Conservation (phyloP, 305 asterid species). For the Caryopteris hybrid region DNA sequence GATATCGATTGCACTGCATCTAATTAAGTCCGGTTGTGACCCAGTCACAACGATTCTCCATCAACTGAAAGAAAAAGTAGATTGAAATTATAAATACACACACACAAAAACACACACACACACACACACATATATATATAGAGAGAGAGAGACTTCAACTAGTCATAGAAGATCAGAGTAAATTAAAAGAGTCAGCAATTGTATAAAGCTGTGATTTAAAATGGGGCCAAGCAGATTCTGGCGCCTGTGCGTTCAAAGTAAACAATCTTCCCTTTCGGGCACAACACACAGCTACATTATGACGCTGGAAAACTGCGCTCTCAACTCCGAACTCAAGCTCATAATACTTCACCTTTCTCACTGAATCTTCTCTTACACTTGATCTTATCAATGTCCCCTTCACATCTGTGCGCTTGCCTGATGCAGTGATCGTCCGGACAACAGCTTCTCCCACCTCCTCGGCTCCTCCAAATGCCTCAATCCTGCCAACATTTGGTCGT, state of each 20-base stretch:
- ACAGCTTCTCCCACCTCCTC: conserved; percentile 70
- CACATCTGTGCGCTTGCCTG: conserved; percentile 37
- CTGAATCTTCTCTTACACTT: conserved; percentile 54
- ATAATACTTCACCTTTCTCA: conserved; percentile 47
- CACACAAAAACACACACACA: too few relatives aligned
- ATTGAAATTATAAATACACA: too few relatives aligned
- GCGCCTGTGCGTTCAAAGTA: conserved; percentile 75
- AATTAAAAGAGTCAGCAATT: conserved; percentile 62
- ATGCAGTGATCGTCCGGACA: conserved; percentile 44
- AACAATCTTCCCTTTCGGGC: conserved; percentile 53
- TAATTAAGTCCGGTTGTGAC: too few relatives aligned
- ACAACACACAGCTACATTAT: conserved; percentile 77
- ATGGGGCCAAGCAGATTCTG: conserved; percentile 71
- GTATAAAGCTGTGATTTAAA: conserved; percentile 46
- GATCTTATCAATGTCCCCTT: conserved; percentile 49
- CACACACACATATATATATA: too few relatives aligned
- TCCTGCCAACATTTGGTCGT: conserved; percentile 30
- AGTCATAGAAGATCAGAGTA: conserved; percentile 21
- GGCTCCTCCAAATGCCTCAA: conserved; percentile 86
- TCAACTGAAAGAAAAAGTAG: too few relatives aligned
- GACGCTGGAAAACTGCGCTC: conserved; percentile 54
- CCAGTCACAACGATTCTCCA: too few relatives aligned
- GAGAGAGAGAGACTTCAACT: background rate
- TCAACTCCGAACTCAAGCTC: conserved; percentile 67
- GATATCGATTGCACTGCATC: too few relatives aligned